Evolutionary conservation across 441 rosid genomes (phyloP), one percentile per base, ranked within the genome.

Genomic region (Cnidoscolus chayamansa): DNA sequence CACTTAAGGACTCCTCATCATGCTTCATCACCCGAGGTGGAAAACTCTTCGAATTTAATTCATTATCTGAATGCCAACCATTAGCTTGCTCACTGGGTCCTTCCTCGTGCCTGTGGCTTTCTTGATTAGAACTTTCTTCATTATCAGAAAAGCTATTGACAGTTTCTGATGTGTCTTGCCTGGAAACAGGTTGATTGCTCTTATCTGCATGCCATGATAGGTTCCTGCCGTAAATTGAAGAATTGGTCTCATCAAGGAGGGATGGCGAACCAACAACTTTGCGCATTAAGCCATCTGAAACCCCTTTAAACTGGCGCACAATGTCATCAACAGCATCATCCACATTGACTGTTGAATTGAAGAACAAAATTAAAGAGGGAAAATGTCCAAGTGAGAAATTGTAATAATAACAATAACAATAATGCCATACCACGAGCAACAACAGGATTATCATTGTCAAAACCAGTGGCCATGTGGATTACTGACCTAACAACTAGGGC

Each of bases 251-350:
- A 77, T 64, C 80, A 67, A 76, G 60, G 43, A 81, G 78, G 25
- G 88, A 77, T 63, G 90, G 77, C 19, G 94, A 59, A 75, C 87
- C 89, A 37, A 81, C 91, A 81, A 87, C 97, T 77, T 87, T 89
- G 72, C 88, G 88, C 86, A 87, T 88, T 70, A 87, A 83, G 72
- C 97, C 97, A 85, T 76, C 97, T 49, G 98, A 94, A 75, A 85
- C 97, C 67, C 96, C 99, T 85, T 86, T 89, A 80, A 88, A 81
- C 72, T 92, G 98, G 45, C 96, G 96, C 71, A 92, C 89, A 72
- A 95, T 85, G 82, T 95, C 99, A 67, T 92, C 99, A 82, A 91
- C 83, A n/a, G 98, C 97, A 89, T 91, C 99, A 77, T 95, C 99
- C 72, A 95, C 97, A 79, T 92, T 91, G 74, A 95, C 98, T 95